phyloP scores from a whole-genome alignment of 2,329 filamentous ascomycete genomes.

The Stemphylium lycopersici region DNA sequence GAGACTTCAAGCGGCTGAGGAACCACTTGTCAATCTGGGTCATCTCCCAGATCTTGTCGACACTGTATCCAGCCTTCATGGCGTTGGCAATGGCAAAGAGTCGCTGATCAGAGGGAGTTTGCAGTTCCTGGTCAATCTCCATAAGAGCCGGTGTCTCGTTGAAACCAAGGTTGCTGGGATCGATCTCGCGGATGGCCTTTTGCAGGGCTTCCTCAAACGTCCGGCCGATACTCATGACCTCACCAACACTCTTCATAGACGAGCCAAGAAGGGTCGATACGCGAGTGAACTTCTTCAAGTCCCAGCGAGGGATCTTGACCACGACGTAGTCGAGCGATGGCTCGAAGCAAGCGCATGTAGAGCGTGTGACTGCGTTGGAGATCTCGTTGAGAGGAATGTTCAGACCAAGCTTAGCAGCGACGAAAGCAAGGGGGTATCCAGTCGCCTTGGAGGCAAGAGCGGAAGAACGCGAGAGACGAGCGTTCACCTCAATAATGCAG shows the following conservation, averaged over 20 bases:
- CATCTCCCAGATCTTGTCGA: slow-evolving; percentile 97
- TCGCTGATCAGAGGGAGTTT: slow-evolving; percentile 96
- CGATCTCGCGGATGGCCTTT: slow-evolving; percentile 94
- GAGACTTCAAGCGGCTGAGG: slow-evolving; percentile 84
- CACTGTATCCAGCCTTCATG: slow-evolving; percentile 90
- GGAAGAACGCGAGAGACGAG: slow-evolving; percentile 91
- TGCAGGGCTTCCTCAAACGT: slow-evolving; percentile 99
- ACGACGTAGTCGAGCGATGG: slow-evolving; percentile 97
- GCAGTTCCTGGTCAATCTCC: slow-evolving; percentile 93
- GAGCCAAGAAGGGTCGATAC: slow-evolving; percentile 95
- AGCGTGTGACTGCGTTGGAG: slow-evolving; percentile 92
- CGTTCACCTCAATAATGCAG: slow-evolving; percentile 99
- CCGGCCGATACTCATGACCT: slow-evolving; percentile 97
- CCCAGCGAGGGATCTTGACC: slow-evolving; percentile 98
- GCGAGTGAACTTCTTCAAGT: slow-evolving; percentile 97
- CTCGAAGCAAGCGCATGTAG: slow-evolving; percentile 97
- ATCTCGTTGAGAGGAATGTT: slow-evolving; percentile 96
- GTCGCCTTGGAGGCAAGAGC: slow-evolving; percentile 96
- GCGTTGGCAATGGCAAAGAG: slow-evolving; percentile 97
- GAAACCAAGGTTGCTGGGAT: slow-evolving; percentile 94
- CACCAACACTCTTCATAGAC: slow-evolving; percentile 99
- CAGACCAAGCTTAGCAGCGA: slow-evolving; percentile 94
- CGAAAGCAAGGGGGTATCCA: slow-evolving; percentile 93
- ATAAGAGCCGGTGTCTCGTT: slow-evolving; percentile 84
- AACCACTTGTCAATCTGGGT: slow-evolving; percentile 99